Conservation (phyloP, 2,329 filamentous ascomycete species). For the Fusarium pseudocircinatum region DNA sequence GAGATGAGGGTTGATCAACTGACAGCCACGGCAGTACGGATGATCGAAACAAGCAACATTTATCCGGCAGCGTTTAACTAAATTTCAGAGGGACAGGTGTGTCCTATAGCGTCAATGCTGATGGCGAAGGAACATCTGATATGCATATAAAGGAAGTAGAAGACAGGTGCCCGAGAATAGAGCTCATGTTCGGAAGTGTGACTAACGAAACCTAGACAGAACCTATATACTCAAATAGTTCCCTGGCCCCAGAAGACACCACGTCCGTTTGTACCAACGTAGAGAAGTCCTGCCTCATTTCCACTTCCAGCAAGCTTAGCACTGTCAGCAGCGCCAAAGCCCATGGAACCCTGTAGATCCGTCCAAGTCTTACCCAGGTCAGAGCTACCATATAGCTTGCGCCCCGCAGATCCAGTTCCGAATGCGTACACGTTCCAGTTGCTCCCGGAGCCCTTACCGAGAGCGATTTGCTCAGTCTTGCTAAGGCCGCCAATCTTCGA, state of each 20-base stretch:
- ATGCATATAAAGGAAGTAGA: too few relatives aligned
- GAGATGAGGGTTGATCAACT: too few relatives aligned
- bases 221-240: background rate
- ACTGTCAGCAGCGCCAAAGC: constrained; percentile 56
- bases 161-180: fast-evolving
- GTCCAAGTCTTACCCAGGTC: constrained; percentile 56
- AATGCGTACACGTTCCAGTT: constrained; percentile 60
- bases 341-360: constrained; percentile 56
- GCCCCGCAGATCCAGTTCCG: constrained; percentile 54
- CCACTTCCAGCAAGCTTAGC: constrained; percentile 55
- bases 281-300: constrained; percentile 57
- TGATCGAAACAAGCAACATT: too few relatives aligned
- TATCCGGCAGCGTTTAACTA: too few relatives aligned
- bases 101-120: too few relatives aligned
- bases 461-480: constrained; percentile 54
- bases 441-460: constrained; percentile 53
- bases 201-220: background rate
- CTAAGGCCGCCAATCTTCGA: constrained; percentile 51
- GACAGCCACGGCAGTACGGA: too few relatives aligned
- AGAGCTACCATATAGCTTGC: constrained; percentile 56
- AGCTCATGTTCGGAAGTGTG: background rate
- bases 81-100: too few relatives aligned
- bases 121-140: too few relatives aligned
- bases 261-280: constrained; percentile 61
- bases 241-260: constrained; percentile 51